These are phyloP conservation scores for Balansia obtecta DNA, from an alignment of 2,329 filamentous ascomycete genomes.

Conservation along the genomic window DNA sequence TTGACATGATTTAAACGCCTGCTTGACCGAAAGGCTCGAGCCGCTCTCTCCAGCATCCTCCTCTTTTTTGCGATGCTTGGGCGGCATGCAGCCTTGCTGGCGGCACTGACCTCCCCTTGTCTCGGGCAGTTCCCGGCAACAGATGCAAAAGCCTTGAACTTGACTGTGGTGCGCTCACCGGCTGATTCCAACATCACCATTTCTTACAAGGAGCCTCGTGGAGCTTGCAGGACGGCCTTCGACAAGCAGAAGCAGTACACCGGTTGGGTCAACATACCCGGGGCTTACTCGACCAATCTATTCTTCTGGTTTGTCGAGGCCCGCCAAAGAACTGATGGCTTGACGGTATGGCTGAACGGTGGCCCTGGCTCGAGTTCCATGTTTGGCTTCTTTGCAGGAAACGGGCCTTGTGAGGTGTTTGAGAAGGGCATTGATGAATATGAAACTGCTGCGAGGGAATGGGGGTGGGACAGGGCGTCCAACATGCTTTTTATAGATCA, in stretches of 20 bases:
- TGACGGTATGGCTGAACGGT: constrained; percentile 54
- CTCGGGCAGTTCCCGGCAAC: constrained; percentile 22
- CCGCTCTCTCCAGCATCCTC: neutral
- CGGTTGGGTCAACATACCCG: constrained; percentile 55
- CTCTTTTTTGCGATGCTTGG: constrained; percentile 7
- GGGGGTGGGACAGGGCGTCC: constrained; percentile 50
- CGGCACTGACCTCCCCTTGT: constrained; percentile 7
- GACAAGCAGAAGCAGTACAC: constrained; percentile 54
- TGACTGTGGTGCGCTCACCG: constrained; percentile 48
- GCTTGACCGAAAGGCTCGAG: neutral
- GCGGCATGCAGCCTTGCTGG: constrained; percentile 10
- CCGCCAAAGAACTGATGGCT: constrained; percentile 26
- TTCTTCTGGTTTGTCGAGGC: constrained; percentile 40
- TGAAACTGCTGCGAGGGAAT: constrained; percentile 44
- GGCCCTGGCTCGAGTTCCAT: constrained; percentile 54
- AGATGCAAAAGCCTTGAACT: constrained; percentile 21
- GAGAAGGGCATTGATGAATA: constrained; percentile 34
- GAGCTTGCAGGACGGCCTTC: constrained; percentile 54
- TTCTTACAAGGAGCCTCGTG: constrained; percentile 49
- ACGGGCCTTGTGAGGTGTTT: constrained; percentile 41
- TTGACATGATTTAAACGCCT: constrained; percentile 3
- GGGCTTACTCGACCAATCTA: constrained; percentile 35
- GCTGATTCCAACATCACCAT: constrained; percentile 52
- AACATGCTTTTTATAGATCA: constrained; percentile 47
- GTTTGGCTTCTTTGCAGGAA: constrained; percentile 50